These are phyloP conservation scores for Cryptococcus maquisensis DNA, from an alignment of 1,284 basidiomycete genomes.

Conservation along the genomic window DNA sequence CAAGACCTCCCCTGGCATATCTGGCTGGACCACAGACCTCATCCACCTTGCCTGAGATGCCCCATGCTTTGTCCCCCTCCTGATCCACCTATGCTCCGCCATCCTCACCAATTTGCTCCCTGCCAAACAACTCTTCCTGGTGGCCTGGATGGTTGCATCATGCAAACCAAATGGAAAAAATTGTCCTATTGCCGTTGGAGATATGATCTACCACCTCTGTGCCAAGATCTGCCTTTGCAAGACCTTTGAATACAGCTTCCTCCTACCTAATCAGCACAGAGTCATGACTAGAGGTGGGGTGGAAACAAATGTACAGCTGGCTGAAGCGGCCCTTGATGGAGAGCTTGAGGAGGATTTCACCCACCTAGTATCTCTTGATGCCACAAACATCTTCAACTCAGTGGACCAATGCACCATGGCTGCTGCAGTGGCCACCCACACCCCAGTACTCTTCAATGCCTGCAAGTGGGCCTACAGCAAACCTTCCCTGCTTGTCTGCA, in stretches of 20 bases:
- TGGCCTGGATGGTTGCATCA: too few species aligned
- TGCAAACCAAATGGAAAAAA: not conserved
- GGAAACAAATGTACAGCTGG: conserved; percentile 24
- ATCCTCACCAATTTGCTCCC: too few species aligned
- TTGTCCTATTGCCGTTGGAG: conserved; percentile 19
- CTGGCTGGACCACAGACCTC: too few species aligned
- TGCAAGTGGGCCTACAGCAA: conserved; percentile 13
- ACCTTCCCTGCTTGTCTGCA: conserved; percentile 1
- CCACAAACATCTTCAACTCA: conserved; percentile 18
- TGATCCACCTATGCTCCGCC: too few species aligned
- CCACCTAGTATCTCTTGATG: conserved; percentile 11
- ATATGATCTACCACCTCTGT: conserved; percentile 12
- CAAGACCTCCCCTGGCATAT: too few species aligned
- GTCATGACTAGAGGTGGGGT: conserved; percentile 19
- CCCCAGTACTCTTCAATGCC: conserved; percentile 8
- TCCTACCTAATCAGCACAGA: conserved; percentile 18
- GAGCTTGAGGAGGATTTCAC: not conserved
- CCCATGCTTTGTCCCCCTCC: too few species aligned
- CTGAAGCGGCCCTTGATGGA: conserved; percentile 6
- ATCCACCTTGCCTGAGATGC: too few species aligned
- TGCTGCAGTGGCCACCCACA: not conserved
- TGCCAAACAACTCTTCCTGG: too few species aligned
- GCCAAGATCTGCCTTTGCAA: conserved; percentile 7
- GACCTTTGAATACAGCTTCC: conserved; percentile 1
- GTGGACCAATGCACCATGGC: conserved; percentile 3